These are phyloP conservation scores for Trichocomaceae sp. DNA, from an alignment of 2,329 filamentous ascomycete species.

Conservation along the genomic window DNA sequence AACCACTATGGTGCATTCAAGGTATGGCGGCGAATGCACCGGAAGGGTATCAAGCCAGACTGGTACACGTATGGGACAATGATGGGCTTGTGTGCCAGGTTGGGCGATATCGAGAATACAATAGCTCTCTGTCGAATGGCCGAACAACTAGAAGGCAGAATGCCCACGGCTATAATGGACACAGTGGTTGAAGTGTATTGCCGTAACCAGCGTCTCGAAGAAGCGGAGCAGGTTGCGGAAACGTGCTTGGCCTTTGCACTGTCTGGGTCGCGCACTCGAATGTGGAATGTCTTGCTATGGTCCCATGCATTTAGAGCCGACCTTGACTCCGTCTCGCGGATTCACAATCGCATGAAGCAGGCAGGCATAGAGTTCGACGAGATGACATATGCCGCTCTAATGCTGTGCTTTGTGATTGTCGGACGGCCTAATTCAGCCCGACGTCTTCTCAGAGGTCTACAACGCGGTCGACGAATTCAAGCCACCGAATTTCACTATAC, in stretches of 20 bases:
- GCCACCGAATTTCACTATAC: constrained; percentile 41
- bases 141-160: constrained; percentile 46
- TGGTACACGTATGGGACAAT: constrained; percentile 62
- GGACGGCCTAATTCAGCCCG: constrained; percentile 51
- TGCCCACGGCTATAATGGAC: constrained; percentile 54
- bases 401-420: constrained; percentile 50
- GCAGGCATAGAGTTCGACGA: constrained; percentile 47
- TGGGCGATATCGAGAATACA: constrained; percentile 67
- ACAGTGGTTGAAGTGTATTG: constrained; percentile 63
- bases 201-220: constrained; percentile 46
- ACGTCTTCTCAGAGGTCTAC: constrained; percentile 42
- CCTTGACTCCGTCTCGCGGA: constrained; percentile 46
- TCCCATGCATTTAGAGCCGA: constrained; percentile 61
- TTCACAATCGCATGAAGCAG: constrained; percentile 51
- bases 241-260: constrained; percentile 49
- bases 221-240: constrained; percentile 55
- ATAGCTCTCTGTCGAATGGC: constrained; percentile 60
- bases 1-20: constrained; percentile 61
- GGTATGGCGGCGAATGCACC: constrained; percentile 56
- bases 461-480: constrained; percentile 31
- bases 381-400: constrained; percentile 56
- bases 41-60: constrained; percentile 49
- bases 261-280: constrained; percentile 50
- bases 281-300: constrained; percentile 74
- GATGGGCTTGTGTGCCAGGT: constrained; percentile 62